Evolutionary conservation across 192 early-diverging fungal species (phyloP), one percentile per base, ranked within the genome.

Genomic region (Entophlyctis luteolus): DNA sequence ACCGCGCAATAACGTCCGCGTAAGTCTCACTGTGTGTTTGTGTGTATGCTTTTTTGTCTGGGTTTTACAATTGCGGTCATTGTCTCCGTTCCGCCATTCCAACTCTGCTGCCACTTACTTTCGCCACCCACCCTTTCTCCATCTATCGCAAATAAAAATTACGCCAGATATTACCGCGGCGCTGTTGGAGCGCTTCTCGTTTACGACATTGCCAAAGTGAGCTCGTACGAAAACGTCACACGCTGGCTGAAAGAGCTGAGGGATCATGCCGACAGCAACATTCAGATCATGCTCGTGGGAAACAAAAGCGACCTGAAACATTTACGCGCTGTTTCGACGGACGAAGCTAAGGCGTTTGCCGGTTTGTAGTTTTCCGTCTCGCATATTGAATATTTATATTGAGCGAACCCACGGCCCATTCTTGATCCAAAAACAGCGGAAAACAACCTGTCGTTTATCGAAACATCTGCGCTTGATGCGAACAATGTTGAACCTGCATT

Each of bases 231-330:
- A 75, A 95, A 90, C 75, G 95, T 98, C 20, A 88, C 87, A 48
- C 91, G 93, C 53, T 99, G 97, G 97, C 83, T 99, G 59, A 96
- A 98, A 82, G 96, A 99, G 78, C 83, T 99, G 57, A 77, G 75
- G 49, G 72, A 69, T 33, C 75, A 69, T 47, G 65, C 56, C 1
- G 93, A 95, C 77, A 89, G 84, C 79, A 98, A 97, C 83, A 99
- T 99, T 87, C 91, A 94, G 28, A 96, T 98, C 49, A 98, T 98
- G 93, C 83, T 99, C 59, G 96, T 99, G 18, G 96, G 95, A 57
- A 99, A 99, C 86, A 99, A 99, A 90, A 92, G 74, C 71, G 96
- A 98, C 91, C 82, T 98, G 84, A 85, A 90, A 74, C 95, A 98
- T 75, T 79, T 95, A 63, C 84, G 95, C 48, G 93, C 95, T 8